These are phyloP conservation scores for Pseudogymnoascus sp. DNA, from an alignment of 2,329 filamentous ascomycete species.

Conservation along the genomic window DNA sequence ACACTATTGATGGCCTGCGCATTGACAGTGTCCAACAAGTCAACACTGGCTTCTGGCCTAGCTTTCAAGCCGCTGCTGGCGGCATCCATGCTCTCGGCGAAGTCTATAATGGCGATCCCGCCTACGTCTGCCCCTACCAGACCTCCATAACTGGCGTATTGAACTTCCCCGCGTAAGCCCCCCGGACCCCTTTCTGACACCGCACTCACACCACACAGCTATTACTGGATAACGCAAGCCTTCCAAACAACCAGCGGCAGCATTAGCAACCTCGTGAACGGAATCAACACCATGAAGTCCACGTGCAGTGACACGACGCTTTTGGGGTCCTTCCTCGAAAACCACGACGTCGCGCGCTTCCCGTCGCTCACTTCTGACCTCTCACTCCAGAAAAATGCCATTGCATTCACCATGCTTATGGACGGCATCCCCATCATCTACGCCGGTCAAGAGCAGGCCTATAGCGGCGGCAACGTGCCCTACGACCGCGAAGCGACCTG, in stretches of 20 bases:
- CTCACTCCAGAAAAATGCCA: constrained; percentile 37
- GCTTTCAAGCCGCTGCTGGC: constrained; percentile 42
- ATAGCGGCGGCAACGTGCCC: constrained; percentile 33
- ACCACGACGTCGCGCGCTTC: constrained; percentile 24
- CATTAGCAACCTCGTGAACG: constrained; percentile 25
- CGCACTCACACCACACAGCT: constrained; percentile 14
- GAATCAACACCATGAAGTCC: constrained; percentile 24
- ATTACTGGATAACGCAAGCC: constrained; percentile 24
- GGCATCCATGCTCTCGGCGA: constrained; percentile 57
- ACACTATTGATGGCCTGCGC: constrained; percentile 42
- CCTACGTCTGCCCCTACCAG: constrained; percentile 49
- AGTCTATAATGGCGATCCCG: constrained; percentile 47
- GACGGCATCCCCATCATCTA: constrained; percentile 49
- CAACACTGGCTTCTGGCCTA: constrained; percentile 46
- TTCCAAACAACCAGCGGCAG: constrained; percentile 24
- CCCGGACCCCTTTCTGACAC: constrained; percentile 10
- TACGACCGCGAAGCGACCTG: constrained; percentile 40
- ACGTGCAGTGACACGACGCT: constrained; percentile 31
- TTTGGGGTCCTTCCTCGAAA: constrained; percentile 36
- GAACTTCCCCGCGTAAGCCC: constrained; percentile 47
- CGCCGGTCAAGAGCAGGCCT: constrained; percentile 47
- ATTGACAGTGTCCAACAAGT: constrained; percentile 43
- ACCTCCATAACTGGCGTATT: constrained; percentile 49
- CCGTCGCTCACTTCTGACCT: constrained; percentile 21
- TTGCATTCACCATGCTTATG: constrained; percentile 42